Evolutionary conservation across 352 stramenopile species (phyloP), one percentile per base, ranked within the genome.

Genomic region (Phytopythium ostracodes): DNA sequence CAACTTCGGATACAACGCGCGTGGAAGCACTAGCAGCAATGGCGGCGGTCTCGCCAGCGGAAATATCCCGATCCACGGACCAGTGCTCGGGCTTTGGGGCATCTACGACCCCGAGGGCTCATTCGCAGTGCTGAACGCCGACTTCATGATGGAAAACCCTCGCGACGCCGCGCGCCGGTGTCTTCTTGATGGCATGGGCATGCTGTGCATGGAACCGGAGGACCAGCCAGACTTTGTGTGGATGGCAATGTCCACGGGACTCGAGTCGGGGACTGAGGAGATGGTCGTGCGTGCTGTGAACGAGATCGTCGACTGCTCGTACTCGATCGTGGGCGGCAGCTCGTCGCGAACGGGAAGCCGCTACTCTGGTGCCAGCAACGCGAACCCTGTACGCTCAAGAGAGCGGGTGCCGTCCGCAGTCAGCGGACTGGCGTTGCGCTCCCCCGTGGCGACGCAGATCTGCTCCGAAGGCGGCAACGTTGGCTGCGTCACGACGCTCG

Each of bases 41-140:
- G 79, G 66, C 24, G 72, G 47, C 17, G 47, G 5, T 5, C 6
- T 36, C 2, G 25, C 25, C 8, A 36, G 58, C 38, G 66, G 59
- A 50, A 67, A 55, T 50, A 67, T 59, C 12, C 61, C 38, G 54
- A 44, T 61, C 50, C 46, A 72, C 9, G 70, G 75, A 1, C 72
- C 82, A 11, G 80, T 63, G 9, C 60, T 95, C 14, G 85, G 76
- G 0, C 63, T 95, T 8, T 95, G 86, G 86, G 86, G 86, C 31
- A 90, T 95, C 56, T 92, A 75, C 62, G 86, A 95, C 56, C 81
- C 82, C 2, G 84, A 93, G 70, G 86, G 86, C 42, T 91, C 77
- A 0, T 95, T 92, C 65, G 75, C 84, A 9, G 84, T 92, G 27
- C 68, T 92, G 25, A 91, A 89, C 64, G 82, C 77, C 12, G 76